Evolutionary conservation across 2,329 filamentous ascomycete genomes (phyloP), one percentile per base, ranked within the genome.

Genomic region (Amphichorda felina): DNA sequence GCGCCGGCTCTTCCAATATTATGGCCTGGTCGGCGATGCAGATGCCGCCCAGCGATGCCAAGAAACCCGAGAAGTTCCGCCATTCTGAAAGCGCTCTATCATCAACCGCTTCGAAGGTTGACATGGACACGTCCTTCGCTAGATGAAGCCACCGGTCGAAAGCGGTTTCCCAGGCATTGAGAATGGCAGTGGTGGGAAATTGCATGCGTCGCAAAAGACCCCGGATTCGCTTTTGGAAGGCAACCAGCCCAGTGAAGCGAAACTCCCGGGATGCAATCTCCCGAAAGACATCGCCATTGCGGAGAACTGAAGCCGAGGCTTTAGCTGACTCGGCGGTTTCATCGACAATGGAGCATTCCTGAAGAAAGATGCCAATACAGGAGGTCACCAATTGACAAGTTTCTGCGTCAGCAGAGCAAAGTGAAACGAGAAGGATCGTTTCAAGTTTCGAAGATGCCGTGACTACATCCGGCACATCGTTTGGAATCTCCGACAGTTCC

Each of bases 61-160:
- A 60, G 42, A 82, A 80, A 0, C 78, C 78, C 2, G 77, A 80
- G 45, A 75, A 70, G 42, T 82, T 82, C 26, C 78, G 68, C 78
- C 78, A 82, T 46, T 81, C 75, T 1, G 70, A 65, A 11, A 80
- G 54, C 3, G 63, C 60, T 40, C 56, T 66, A 42, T 79, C 75
- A 25, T 75, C 66, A 14, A 75, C 54, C 7, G 53, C 53, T 16
- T 78, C 70, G 4, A 60, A 45, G 2, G 64, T 50, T 2, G 64
- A 60, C n/a, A 62, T 65, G 13, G 73, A 73, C 8, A 81, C 68
- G 35, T 79, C 72, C 43, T 74, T 76, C 8, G 74, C 79, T 6
- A 81, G 57, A 40, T 70, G 63, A 15, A 77, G 61, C 78, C 78
- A 82, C 38, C 66, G 67, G 21, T 78, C 69, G 44, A 82, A 81